Conservation (phyloP, 805 yeast genomes). For the Sugiyamaella lignohabitans region DNA sequence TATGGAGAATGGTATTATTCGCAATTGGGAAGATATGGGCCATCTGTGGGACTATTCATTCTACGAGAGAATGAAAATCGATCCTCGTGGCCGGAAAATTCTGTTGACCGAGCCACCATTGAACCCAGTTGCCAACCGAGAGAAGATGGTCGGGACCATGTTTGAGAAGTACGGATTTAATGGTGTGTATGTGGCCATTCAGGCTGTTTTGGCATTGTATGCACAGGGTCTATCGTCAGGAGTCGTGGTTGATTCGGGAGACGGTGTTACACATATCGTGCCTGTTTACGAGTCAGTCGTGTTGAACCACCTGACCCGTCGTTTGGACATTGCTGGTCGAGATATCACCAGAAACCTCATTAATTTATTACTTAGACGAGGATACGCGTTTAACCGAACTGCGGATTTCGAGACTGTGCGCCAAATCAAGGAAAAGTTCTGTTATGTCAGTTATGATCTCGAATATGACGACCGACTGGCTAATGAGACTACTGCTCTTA, state of each 20-base stretch:
- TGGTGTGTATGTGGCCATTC: slow-evolving; percentile 92
- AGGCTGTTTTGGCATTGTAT: slow-evolving; percentile 95
- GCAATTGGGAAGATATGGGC: slow-evolving; percentile 98
- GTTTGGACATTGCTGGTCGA: slow-evolving; percentile 96
- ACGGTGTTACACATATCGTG: slow-evolving; percentile 96
- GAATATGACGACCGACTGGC: slow-evolving; percentile 83
- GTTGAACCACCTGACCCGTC: slow-evolving; percentile 84
- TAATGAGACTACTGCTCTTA: slow-evolving; percentile 91
- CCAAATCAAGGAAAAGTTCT: slow-evolving; percentile 91
- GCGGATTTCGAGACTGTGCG: slow-evolving; percentile 99
- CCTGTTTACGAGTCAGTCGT: slow-evolving; percentile 97
- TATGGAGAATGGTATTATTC: slow-evolving; percentile 97
- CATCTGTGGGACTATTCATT: slow-evolving; percentile 97
- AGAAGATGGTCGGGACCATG: slow-evolving; percentile 86
- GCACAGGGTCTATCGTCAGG: slow-evolving; percentile 97
- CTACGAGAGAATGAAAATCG: slow-evolving; percentile 79
- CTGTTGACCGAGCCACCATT: slow-evolving; percentile 95
- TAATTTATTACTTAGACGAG: slow-evolving; percentile 84
- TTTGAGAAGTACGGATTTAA: slow-evolving; percentile 86
- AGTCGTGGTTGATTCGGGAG: slow-evolving; percentile 98
- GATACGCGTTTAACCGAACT: slow-evolving; percentile 95
- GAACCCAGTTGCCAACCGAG: slow-evolving; percentile 89
- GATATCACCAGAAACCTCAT: slow-evolving; percentile 96
- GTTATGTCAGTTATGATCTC: slow-evolving; percentile 92
- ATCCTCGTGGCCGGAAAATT: slow-evolving; percentile 67